Evolutionary conservation across 1,139 yeast genomes (phyloP), one percentile per base, ranked within the genome.

Genomic region (Hyphopichia fennica): DNA sequence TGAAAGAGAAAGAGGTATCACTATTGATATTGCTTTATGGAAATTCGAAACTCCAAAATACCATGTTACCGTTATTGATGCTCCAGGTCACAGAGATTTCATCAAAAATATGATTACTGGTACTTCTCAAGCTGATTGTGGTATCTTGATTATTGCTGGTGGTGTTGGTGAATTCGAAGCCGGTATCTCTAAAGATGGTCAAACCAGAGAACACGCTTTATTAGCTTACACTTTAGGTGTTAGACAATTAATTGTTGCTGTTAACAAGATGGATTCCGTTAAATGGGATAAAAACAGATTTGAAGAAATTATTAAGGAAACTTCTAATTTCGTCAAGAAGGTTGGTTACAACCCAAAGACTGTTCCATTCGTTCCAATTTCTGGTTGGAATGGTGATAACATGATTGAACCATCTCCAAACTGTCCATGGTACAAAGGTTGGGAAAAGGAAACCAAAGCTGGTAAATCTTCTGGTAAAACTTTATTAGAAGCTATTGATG

Each of bases 81-180:
- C 95, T 65, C 95, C 95, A 72, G 95, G 95, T 78, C 95, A 86
- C 89, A 85, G 95, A 82, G 95, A 87, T 82, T 87, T 87, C 91
- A 87, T 86, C 86, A 87, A 87, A 87, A 82, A 87, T 79, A 87
- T 89, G 91, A 87, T 81, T 78, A 89, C 82, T 81, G 95, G 89
- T 87, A 88, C 83, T 53, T 86, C 95, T 67, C 95, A 87, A 79
- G 95, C 95, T 64, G 95, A 87, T 73, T 87, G 95, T 69, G 95
- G 95, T 72, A 82, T 87, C 62, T 83, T 87, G 68, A 87, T 87
- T 66, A 87, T 87, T 68, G 91, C 95, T 63, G 91, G 90, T 67
- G 93, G 95, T 81, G 80, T 75, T 66, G 95, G 95, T 86, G 95
- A 87, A 78, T 87, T 86, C 79, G 95, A 87, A 80, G 93, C 95